Base-by-base conservation (phyloP, 805 yeast species). In the Monosporozyma solicola region DNA sequence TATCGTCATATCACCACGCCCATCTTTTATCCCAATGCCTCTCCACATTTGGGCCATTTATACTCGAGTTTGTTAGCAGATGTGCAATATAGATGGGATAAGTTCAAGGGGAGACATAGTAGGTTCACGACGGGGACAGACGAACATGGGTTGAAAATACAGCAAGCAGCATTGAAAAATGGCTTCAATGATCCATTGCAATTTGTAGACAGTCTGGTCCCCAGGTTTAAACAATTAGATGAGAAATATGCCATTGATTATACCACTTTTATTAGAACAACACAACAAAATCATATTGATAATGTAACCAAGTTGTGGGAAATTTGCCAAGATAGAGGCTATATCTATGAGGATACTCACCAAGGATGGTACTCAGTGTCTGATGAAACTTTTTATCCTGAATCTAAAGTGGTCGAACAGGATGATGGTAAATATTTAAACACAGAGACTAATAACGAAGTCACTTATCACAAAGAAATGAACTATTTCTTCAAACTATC, bases 141-240 rank as follows among this genome's bases (percentile, higher is more conserved):
- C 67, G 99, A 94, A 68, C 99, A 94, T 67, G 99, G 99, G 0
- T 71, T 90, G 52, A 94, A 94, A 72, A 92, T 92, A 32, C 95
- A 88, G 61, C 74, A 79, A n/a, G 97, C 95, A 0, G 95, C 97
- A 0, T 73, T 72, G 32, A 74, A 73, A 53, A 76, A 74, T 6
- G 74, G 75, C 0, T 64, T 67, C n/a, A 70, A 71, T 1, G 51
- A 55, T 37, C 88, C 97, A 0, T 77, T 84, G 61, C 63, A 67
- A 46, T 85, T 91, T 60, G 95, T 90, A 24, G 96, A 92, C 64
- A 69, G 69, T 13, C 77, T 88, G 2, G 79, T 88, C 1, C 63
- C 70, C 3, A 82, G 80, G 52, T 94, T 94, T 70, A 77, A 78
- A 59, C 65, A 64, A 0, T 72, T 94, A 49, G 92, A 95, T 0